Evolutionary conservation across 345 rosid genomes (phyloP).

Genomic region (Eucalyptus melliodora): DNA sequence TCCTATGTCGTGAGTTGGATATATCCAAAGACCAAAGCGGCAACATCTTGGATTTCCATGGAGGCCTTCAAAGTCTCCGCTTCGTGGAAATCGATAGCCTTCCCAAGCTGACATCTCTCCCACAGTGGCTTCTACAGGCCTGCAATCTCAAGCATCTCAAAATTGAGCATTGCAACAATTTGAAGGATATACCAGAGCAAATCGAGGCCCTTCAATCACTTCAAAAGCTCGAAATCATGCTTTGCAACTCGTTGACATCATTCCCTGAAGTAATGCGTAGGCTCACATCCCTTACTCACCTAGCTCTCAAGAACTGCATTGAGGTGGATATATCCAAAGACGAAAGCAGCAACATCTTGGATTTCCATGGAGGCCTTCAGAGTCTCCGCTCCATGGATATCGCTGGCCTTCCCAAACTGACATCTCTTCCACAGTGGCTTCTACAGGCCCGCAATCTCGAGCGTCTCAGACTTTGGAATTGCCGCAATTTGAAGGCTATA

Average conservation of each 20-base stretch:
- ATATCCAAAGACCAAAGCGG: not conserved
- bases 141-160: not conserved
- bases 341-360: not conserved
- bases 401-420: fast-evolving
- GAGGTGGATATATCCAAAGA: not conserved
- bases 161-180: not conserved
- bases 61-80: not conserved
- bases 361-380: not conserved
- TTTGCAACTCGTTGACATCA: not conserved
- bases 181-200: not conserved
- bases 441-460: too few relatives aligned
- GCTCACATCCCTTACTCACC: not conserved
- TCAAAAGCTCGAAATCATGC: fast-evolving
- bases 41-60: not conserved
- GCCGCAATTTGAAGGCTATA: too few relatives aligned
- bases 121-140: not conserved
- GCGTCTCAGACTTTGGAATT: fast-evolving
- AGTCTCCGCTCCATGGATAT: fast-evolving
- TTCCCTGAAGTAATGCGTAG: not conserved
- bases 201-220: not conserved
- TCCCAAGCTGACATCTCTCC: not conserved
- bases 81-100: not conserved
- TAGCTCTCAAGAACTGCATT: fast-evolving
- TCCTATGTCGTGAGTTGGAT: not conserved
- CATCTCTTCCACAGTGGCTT: not conserved